Evolutionary conservation across 2,329 filamentous ascomycete species (phyloP), one percentile per base, ranked within the genome.

Genomic region (Xylaria sp.): DNA sequence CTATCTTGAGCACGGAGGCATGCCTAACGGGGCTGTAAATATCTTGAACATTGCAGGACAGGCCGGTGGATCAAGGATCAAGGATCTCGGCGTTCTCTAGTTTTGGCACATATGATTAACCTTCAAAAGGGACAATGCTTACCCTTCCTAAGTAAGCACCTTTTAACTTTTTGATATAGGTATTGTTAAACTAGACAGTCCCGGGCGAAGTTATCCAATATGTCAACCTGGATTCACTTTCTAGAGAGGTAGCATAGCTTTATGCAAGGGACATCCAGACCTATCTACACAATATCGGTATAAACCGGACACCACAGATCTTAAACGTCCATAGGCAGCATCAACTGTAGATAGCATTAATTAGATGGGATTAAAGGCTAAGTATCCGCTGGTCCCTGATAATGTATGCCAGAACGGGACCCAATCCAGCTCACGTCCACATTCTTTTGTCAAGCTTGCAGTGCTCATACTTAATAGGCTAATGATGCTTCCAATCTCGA

Each of bases 11-110:
- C 51, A 52, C 60, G 56, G 70, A 70, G 66, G 63, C 61, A 66
- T 60, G 66, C 59, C 28, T 61, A 48, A 70, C 66, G 66, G 48
- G 66, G 71, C 60, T 63, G 65, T 63, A 70, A 56, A 69, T 73
- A 61, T 63, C 41, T 48, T 58, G 54, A 44, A 67, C 58, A 65
- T 48, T 60, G 34, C 52, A 63, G 58, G 68, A 60, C 67, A 66
- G 32, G 41, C 65, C 37, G n/a, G 58, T 55, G 52, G 54, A 20
- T 46, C 37, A 61, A 50, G 56, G 54, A 20, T 39, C 44, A 60
- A 50, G 46, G 57, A 62, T 51, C 39, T 28, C 37, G 70, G 68
- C 65, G 56, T 63, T 66, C 56, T 62, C 54, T 56, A 23, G 18
- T 39, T 37, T 28, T 10, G 32, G 63, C 56, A 61, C 57, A 57